Percentiles rank a stretch among this genome's conserved stretches.
Conservation (phyloP, 495 filamentous ascomycete genomes). For the Penicillium steckii region DNA sequence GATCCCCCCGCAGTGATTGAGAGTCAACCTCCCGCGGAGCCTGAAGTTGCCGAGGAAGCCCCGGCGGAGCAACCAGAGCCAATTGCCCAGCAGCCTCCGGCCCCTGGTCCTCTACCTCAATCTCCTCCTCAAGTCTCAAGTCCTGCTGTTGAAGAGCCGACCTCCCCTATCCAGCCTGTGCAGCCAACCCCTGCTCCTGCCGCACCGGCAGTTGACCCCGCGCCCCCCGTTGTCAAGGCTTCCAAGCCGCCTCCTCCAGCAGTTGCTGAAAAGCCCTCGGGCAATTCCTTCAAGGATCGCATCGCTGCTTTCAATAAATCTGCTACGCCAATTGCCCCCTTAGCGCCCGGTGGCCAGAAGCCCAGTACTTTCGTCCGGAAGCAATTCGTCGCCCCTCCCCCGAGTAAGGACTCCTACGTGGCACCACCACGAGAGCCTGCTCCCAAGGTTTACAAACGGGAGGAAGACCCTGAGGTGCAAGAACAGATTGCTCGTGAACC, state of each 20-base stretch:
- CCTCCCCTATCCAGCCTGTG: constrained; percentile 27
- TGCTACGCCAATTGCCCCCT: constrained; percentile 79
- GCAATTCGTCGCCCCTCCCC: constrained; percentile 95
- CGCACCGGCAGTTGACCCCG: constrained; percentile 22
- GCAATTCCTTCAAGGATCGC: constrained; percentile 84
- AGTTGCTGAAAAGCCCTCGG: constrained; percentile 72
- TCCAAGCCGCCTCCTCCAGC: constrained; percentile 55
- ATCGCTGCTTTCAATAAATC: constrained; percentile 96
- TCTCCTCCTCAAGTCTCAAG: constrained; percentile 21
- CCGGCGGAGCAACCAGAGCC: constrained; percentile 22
- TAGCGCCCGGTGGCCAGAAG: constrained; percentile 69
- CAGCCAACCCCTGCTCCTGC: constrained; percentile 17
- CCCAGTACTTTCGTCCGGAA: constrained; percentile 85
- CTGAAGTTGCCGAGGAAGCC: constrained; percentile 37
- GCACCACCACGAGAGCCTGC: constrained; percentile 67
- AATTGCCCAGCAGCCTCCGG: constrained; percentile 42
- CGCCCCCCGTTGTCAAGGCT: constrained; percentile 46
- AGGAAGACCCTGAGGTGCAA: constrained; percentile 82
- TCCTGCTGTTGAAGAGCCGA: constrained; percentile 21
- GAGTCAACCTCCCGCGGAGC: constrained; percentile 34
- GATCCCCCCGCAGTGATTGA: constrained; percentile 29
- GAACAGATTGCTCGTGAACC: constrained; percentile 53
- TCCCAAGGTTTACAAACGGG: constrained; percentile 77
- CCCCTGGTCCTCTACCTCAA: constrained; percentile 38
- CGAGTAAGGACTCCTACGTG: constrained; percentile 89